Conservation (phyloP, 2,329 filamentous ascomycete species). For the Graphiopsis chlorocephala region DNA sequence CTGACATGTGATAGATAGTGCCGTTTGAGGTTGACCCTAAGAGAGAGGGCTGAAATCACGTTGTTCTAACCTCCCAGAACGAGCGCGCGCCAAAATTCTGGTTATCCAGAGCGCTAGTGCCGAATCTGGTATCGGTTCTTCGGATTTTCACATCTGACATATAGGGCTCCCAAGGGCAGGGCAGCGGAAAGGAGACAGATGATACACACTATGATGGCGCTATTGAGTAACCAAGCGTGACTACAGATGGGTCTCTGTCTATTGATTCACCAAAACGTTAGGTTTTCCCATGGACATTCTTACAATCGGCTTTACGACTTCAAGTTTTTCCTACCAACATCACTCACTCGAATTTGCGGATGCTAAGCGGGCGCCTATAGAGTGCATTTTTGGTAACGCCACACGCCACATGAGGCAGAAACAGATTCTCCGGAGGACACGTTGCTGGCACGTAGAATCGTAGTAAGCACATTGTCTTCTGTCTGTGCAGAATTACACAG, state of each 20-base stretch:
- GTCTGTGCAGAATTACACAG: background rate
- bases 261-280: background rate
- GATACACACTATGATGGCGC: background rate
- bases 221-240: background rate
- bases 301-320: background rate
- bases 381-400: background rate
- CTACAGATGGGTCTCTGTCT: background rate
- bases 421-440: background rate
- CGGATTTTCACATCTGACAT: background rate
- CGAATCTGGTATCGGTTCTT: background rate
- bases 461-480: background rate
- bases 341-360: background rate
- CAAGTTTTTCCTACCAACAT: background rate
- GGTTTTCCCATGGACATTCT: background rate
- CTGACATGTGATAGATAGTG: background rate
- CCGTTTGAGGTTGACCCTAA: background rate
- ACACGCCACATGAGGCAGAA: background rate
- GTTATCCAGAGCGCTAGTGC: background rate
- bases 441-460: background rate
- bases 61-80: background rate
- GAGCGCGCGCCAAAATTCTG: background rate
- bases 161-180: background rate
- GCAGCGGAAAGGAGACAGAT: background rate
- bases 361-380: background rate
- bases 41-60: background rate